Percentiles rank a stretch among this genome's conserved stretches.
phyloP scores from a whole-genome alignment of 441 rosid species.

The Populus hybrid region DNA sequence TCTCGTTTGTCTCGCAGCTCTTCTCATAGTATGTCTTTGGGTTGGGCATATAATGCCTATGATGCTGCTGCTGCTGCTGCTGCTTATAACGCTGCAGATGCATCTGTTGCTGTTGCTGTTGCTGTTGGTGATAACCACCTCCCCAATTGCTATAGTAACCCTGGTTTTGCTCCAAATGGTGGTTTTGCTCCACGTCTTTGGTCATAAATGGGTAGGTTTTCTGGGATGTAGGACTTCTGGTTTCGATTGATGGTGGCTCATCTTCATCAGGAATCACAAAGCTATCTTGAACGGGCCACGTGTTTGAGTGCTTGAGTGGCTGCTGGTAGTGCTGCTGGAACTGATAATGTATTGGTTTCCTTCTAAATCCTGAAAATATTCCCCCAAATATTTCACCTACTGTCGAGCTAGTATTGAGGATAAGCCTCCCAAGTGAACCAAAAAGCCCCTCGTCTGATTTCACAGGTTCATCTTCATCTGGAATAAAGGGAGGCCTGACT shows the following conservation, averaged over 20 bases:
- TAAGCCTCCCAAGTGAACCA: conserved; percentile 65
- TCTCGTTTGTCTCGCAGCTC: too few species aligned
- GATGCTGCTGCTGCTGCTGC: too few species aligned
- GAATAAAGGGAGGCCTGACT: conserved; percentile 68
- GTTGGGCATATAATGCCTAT: too few species aligned
- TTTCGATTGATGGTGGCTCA: conserved; percentile 73
- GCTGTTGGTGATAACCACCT: too few species aligned
- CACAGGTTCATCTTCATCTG: conserved; percentile 62
- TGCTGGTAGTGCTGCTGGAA: conserved; percentile 58
- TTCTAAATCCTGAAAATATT: conserved; percentile 47
- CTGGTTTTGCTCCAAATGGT: too few species aligned
- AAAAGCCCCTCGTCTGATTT: conserved; percentile 65
- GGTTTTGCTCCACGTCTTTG: too few species aligned
- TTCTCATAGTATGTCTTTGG: too few species aligned
- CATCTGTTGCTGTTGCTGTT: too few species aligned
- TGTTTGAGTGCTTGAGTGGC: conserved; percentile 27
- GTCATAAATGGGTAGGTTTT: conserved; percentile 47
- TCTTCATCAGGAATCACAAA: conserved; percentile 73
- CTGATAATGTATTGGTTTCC: conserved; percentile 44
- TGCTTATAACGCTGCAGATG: too few species aligned
- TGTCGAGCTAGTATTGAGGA: conserved; percentile 64
- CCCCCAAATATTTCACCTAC: conserved; percentile 57
- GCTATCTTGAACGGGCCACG: conserved; percentile 89
- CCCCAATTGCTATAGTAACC: too few species aligned
- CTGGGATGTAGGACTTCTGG: conserved; percentile 47